A percentile compares a stretch with the other conserved stretches of the same genome.
Evolutionary conservation across 148 eudicot species (phyloP).

Genomic region (Spergularia marina): DNA sequence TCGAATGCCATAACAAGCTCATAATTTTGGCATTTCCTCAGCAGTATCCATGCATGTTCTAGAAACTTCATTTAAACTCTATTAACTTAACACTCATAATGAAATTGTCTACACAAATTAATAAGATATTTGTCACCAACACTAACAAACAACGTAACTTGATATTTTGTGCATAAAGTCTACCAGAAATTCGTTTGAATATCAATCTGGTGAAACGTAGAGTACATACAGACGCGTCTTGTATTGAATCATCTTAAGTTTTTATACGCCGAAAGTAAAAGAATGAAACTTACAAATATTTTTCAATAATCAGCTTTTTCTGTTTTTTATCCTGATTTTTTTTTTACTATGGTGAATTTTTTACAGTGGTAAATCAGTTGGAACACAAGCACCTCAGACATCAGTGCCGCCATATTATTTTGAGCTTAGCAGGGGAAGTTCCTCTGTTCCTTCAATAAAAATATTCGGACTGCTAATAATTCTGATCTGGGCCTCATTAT

Average conservation of each 20-base stretch:
- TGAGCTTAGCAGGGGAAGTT: neutral
- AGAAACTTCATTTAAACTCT: too few species aligned
- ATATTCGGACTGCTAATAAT: slow-evolving; percentile 8
- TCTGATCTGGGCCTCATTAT: slow-evolving; percentile 20
- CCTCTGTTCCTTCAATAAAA: slow-evolving; percentile 5
- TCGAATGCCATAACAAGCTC: neutral
- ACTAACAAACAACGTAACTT: too few species aligned
- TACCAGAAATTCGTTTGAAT: too few species aligned
- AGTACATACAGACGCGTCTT: too few species aligned
- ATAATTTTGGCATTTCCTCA: neutral
- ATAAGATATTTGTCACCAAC: too few species aligned
- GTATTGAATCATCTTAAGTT: too few species aligned
- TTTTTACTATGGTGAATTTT: too few species aligned
- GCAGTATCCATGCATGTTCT: slow-evolving; percentile 1
- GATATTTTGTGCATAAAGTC: too few species aligned
- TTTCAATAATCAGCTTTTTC: neutral
- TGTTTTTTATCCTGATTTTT: neutral
- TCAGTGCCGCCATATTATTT: slow-evolving; percentile 7
- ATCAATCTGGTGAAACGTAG: too few species aligned
- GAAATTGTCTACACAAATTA: too few species aligned
- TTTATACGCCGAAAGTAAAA: neutral
- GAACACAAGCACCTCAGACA: slow-evolving; percentile 21
- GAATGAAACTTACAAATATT: neutral
- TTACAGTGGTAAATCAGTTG: slow-evolving; percentile 25
- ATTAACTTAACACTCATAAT: too few species aligned